Base-by-base conservation (phyloP, 1,139 yeast species). In the Debaryomycetaceae sp. region DNA sequence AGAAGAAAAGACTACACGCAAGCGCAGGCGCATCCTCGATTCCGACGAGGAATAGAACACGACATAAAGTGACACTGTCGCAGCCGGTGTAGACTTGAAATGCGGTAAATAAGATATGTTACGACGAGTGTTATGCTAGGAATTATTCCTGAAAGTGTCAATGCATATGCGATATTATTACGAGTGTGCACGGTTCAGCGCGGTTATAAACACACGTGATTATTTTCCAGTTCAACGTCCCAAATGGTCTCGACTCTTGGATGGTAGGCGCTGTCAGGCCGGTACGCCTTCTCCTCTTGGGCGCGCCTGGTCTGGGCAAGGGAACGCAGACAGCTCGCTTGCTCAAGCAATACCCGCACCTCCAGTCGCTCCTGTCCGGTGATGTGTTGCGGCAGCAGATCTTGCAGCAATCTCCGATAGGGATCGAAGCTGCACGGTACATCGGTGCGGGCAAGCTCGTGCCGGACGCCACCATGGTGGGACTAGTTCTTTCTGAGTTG, bases 291-390 rank as follows among this genome's bases (percentile, higher is more conserved):
- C 60, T 86, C 22, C 60, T 86, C 7, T 56, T 86, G 29, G 96
- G 96, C 4, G 95, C 96, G 1, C 97, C 96, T 0, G 97, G 96
- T 0, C 69, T 95, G 1, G 96, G 96, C 1, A 87, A 87, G 48
- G 96, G 96, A 2, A 87, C 97, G 0, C 83, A 80, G 41, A 79
- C 95, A 0, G 55, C 77, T 2, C 63, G 76, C 33, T 58, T 87
- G 10, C 51, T 79, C 33, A 63, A 68, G 30, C 58, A 60, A 28
- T 68, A 78, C 37, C 69, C 77, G 42, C 28, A 45, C 60, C 35
- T 59, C 44, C 51, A 62, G 14, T 58, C 87, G 1, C 58, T 87
- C 14, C 76, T 95, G 2, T 79, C 94, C 0, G 97, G 97, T 3
- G 95, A 86, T 51, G 57, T 85, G 4, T 58, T 87, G 29, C 67